A percentile compares a stretch with the other conserved stretches of the same genome.
These are phyloP conservation scores for Ogataea methylovora DNA, from an alignment of 805 yeast species.

Conservation along the genomic window DNA sequence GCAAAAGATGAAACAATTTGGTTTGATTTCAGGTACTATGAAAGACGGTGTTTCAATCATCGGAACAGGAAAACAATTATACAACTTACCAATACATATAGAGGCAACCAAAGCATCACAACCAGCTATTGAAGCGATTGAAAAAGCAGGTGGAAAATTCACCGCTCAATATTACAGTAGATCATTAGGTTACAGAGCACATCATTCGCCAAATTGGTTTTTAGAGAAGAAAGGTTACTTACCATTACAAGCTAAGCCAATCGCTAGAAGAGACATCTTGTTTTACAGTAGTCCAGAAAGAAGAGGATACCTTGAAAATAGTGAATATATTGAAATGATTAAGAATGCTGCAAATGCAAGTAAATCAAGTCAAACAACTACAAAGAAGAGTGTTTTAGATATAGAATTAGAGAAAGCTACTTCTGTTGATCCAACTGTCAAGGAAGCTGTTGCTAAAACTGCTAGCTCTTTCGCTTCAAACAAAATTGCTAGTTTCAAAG, in stretches of 20 bases:
- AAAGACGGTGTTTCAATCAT: slow-evolving; percentile 78
- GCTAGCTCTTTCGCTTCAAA: slow-evolving; percentile 15
- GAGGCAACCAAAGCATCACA: slow-evolving; percentile 79
- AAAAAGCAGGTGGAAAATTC: slow-evolving; percentile 64
- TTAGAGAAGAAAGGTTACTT: slow-evolving; percentile 65
- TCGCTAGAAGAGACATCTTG: slow-evolving; percentile 68
- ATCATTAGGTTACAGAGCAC: slow-evolving; percentile 61
- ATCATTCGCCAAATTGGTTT: slow-evolving; percentile 66
- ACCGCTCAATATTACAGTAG: slow-evolving; percentile 64
- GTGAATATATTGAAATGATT: slow-evolving; percentile 29
- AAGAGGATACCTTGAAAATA: slow-evolving; percentile 60
- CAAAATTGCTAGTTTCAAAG: slow-evolving; percentile 16
- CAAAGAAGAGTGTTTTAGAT: slow-evolving; percentile 15
- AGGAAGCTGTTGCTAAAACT: slow-evolving; percentile 5
- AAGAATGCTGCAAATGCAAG: slow-evolving; percentile 12
- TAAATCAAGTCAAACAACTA: slow-evolving; percentile 1
- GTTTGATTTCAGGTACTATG: slow-evolving; percentile 64
- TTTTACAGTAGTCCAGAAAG: slow-evolving; percentile 65
- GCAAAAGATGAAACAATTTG: slow-evolving; percentile 66
- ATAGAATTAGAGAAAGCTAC: slow-evolving; percentile 12
- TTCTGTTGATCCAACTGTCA: background rate
- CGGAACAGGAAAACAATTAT: slow-evolving; percentile 50
- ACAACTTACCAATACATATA: slow-evolving; percentile 56
- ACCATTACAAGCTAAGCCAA: slow-evolving; percentile 84
- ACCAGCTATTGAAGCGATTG: slow-evolving; percentile 68